Conservation (phyloP, 2,329 filamentous ascomycete genomes). For the Colletotrichum sp. region DNA sequence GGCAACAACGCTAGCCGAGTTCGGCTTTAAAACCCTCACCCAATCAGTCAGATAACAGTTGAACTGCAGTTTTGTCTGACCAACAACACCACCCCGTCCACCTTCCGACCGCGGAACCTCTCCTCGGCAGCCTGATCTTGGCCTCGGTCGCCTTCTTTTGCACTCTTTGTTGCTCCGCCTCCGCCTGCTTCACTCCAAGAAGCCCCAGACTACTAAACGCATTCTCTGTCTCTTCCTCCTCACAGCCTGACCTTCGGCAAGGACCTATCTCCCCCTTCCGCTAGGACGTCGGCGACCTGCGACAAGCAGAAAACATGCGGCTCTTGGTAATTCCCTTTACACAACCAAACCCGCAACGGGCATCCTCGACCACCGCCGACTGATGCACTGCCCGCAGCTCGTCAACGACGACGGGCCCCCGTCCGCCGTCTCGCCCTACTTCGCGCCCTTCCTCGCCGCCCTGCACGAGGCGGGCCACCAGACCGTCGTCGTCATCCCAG, state of each 20-base stretch:
- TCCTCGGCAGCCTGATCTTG: background rate
- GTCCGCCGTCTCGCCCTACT: slow-evolving; percentile 63
- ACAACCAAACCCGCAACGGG: background rate
- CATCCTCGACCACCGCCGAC: background rate
- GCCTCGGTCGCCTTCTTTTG: background rate
- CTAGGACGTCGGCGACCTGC: slow-evolving; percentile 6
- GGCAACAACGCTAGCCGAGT: background rate
- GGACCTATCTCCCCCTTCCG: background rate
- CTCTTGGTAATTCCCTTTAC: slow-evolving; percentile 15
- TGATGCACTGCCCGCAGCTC: slow-evolving; percentile 25
- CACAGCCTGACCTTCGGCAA: background rate
- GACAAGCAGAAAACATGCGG: slow-evolving; percentile 2
- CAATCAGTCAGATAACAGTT: background rate
- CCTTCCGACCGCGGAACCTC: background rate
- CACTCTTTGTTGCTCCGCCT: background rate
- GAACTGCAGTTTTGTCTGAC: background rate
- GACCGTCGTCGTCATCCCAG: slow-evolving; percentile 73
- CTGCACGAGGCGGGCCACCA: slow-evolving; percentile 66
- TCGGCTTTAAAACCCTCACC: background rate
- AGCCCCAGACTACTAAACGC: background rate
- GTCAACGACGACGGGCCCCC: slow-evolving; percentile 65
- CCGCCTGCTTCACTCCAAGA: background rate
- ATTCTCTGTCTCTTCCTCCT: background rate
- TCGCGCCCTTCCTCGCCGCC: slow-evolving; percentile 58
- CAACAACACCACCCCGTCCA: background rate